Evolutionary conservation across 169 alveolate species (phyloP).

Genomic region (Plasmodium berghei): DNA sequence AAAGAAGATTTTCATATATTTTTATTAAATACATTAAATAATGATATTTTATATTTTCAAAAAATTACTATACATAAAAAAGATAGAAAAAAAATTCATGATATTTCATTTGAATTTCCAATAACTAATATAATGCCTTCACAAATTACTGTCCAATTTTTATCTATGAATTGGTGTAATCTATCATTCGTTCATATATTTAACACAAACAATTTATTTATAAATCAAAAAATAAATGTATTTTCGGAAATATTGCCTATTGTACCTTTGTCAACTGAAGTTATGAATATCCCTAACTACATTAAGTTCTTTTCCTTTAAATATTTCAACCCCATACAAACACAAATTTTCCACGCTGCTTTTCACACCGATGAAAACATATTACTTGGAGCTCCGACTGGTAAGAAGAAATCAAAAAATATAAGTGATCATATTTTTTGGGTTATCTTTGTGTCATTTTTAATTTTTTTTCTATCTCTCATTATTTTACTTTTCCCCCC

Average conservation of each 20-base stretch:
- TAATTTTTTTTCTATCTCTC: too few species aligned
- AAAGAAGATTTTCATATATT: slow-evolving; percentile 84
- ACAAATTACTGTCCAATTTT: slow-evolving; percentile 67
- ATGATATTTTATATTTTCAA: slow-evolving; percentile 91
- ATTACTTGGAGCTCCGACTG: slow-evolving; percentile 99
- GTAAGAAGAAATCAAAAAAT: slow-evolving; percentile 72
- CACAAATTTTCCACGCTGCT: slow-evolving; percentile 96
- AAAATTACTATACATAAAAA: slow-evolving; percentile 81
- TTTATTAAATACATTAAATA: slow-evolving; percentile 91
- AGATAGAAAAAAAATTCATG: slow-evolving; percentile 79
- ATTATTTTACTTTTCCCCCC: too few species aligned
- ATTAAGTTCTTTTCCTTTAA: slow-evolving; percentile 79
- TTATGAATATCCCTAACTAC: slow-evolving; percentile 87
- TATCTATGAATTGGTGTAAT: slow-evolving; percentile 77
- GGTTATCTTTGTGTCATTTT: not conserved
- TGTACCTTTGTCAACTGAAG: slow-evolving; percentile 81
- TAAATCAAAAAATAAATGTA: slow-evolving; percentile 50
- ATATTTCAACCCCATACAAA: slow-evolving; percentile 96
- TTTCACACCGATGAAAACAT: slow-evolving; percentile 96
- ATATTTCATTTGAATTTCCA: slow-evolving; percentile 75
- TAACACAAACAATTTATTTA: slow-evolving; percentile 62
- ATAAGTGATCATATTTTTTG: not conserved
- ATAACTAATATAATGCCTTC: slow-evolving; percentile 78
- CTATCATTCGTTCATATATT: slow-evolving; percentile 50
- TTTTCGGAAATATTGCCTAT: slow-evolving; percentile 49